phyloP scores from a whole-genome alignment of 1,139 yeast species.

The Saccharomyces hybrid region DNA sequence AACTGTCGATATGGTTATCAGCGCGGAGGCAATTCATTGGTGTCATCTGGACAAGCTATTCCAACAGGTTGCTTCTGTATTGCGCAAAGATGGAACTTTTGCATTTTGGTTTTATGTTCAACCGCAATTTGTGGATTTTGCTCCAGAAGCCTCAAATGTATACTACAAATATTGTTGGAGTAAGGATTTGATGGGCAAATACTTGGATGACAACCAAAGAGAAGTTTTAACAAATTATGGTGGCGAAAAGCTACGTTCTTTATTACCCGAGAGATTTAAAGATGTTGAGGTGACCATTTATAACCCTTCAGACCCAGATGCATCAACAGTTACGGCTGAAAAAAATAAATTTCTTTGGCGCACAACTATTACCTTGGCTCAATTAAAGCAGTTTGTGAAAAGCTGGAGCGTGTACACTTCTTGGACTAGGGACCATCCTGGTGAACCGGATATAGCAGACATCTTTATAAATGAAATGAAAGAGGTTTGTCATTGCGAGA shows the following conservation, averaged over 20 bases:
- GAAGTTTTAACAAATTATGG: constrained; percentile 39
- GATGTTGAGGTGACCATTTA: constrained; percentile 37
- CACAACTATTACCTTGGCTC: constrained; percentile 32
- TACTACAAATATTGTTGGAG: constrained; percentile 32
- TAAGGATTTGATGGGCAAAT: constrained; percentile 49
- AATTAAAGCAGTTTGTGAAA: constrained; percentile 42
- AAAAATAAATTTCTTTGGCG: constrained; percentile 25
- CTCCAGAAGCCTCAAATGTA: constrained; percentile 24
- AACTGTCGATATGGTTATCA: constrained; percentile 56
- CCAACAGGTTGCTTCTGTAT: constrained; percentile 40
- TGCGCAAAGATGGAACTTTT: constrained; percentile 57
- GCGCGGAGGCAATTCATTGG: constrained; percentile 79
- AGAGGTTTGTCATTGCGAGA: constrained; percentile 38
- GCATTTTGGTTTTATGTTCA: constrained; percentile 74
- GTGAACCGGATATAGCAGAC: constrained; percentile 35
- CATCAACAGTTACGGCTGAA: constrained; percentile 36
- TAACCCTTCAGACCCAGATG: constrained; percentile 30
- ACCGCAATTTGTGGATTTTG: constrained; percentile 36
- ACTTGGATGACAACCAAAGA: constrained; percentile 67
- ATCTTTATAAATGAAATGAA: constrained; percentile 40
- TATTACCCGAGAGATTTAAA: constrained; percentile 34
- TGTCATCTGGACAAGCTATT: constrained; percentile 49
- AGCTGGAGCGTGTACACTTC: constrained; percentile 66
- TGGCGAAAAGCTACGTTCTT: constrained; percentile 28
- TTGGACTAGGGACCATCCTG: constrained; percentile 37